phyloP scores from a whole-genome alignment of 1,139 yeast genomes.

The Saccharomyces hybrid region DNA sequence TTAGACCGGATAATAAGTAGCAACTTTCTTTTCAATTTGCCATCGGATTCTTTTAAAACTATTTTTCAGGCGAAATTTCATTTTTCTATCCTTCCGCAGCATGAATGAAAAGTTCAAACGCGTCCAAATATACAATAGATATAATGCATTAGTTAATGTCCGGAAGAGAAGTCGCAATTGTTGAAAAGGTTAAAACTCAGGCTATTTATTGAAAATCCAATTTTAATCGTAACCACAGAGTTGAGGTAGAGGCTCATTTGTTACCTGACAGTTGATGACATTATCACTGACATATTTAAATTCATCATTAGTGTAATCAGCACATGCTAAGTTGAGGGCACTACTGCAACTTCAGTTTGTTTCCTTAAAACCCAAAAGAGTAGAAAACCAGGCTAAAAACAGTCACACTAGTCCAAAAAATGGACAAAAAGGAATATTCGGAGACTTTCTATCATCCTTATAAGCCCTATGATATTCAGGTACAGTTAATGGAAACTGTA shows the following conservation, averaged over 20 bases:
- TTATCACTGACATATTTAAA: neutral
- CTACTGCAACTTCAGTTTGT: neutral
- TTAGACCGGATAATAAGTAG: neutral
- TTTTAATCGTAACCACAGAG: neutral
- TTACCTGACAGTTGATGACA: neutral
- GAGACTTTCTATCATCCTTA: slow-evolving; percentile 63
- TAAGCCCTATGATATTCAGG: slow-evolving; percentile 71
- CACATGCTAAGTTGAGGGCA: neutral
- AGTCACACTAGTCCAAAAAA: neutral
- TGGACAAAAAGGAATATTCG: neutral
- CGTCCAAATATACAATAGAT: neutral
- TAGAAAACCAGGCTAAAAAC: neutral
- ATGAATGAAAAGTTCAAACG: neutral
- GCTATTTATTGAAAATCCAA: neutral
- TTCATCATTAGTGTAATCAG: neutral
- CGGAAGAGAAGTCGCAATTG: neutral
- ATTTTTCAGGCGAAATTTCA: neutral
- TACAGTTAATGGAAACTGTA: slow-evolving; percentile 66
- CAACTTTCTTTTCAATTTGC: neutral
- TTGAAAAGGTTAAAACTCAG: neutral
- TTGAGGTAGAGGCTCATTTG: neutral
- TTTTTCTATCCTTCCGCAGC: neutral
- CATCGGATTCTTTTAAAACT: neutral
- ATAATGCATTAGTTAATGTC: neutral
- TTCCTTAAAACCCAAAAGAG: neutral